Base-by-base conservation (phyloP, 768 basidiomycete species). In the Arthromyces matolae region DNA sequence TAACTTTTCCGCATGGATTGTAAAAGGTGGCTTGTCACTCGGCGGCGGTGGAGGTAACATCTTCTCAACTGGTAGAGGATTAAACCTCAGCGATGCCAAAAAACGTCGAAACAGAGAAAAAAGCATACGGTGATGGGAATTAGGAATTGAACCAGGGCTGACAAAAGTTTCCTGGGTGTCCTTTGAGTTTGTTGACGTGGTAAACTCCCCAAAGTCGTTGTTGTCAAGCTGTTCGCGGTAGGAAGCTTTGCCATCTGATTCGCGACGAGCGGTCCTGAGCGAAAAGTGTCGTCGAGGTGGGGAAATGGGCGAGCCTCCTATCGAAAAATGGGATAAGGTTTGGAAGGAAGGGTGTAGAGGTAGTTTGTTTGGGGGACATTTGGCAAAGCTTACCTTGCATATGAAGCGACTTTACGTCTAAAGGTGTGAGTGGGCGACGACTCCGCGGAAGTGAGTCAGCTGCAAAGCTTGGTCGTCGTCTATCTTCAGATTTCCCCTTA, bases 211-310 rank as follows among this genome's bases (percentile, higher is more conserved):
- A 28, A 47, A 32, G 33, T 45, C 54, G 23, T 9, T 41, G 34
- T 42, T 48, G 37, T 47, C 46, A 16, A 54, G 39, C 28, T 47
- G 49, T 33, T 51, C 49, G 39, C 53, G 41, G 37, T 51, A 51
- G 13, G 49, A 45, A 12, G 46, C 24, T 35, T 54, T 54, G 19
- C 42, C 22, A 8, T 51, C 42, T 33, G 47, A 5, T 31, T 46
- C 47, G 8, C 18, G 9, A 5, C 38, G n/a, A n/a, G n/a, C 24
- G 4, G 27, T 46, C 22, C 45, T 42, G 22, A 51, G 35, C 27
- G 53, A 47, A 24, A 47, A 33, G n/a, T 34, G 43, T 47, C 53
- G 53, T n/a, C 27, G 44, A 14, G 32, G 31, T 4, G 31, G 38
- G 18, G 28, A 41, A 10, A 35, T 19, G n/a, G 47, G 33, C 27